A percentile compares a stretch with the other conserved stretches of the same genome.
These are phyloP conservation scores for Tuber melanosporum DNA, from an alignment of 495 filamentous ascomycete genomes.

Conservation along the genomic window DNA sequence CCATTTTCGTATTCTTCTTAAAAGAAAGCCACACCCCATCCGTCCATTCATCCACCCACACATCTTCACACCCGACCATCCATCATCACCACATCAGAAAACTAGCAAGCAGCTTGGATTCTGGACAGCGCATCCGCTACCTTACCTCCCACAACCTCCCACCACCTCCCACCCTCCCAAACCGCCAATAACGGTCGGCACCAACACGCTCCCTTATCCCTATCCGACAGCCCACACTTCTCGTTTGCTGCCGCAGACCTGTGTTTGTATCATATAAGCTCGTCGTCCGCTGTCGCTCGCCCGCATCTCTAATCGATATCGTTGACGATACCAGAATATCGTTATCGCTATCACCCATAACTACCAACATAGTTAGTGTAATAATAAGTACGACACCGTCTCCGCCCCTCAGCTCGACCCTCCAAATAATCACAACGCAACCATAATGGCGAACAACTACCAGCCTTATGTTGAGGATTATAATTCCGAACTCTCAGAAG, in stretches of 20 bases:
- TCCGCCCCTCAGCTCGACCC: slow-evolving; percentile 9
- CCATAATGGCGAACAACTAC: slow-evolving; percentile 10
- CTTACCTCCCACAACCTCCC: slow-evolving; percentile 3
- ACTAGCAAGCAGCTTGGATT: background rate
- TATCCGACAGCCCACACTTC: slow-evolving; percentile 27
- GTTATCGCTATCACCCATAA: slow-evolving; percentile 23
- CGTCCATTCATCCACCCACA: slow-evolving; percentile 25
- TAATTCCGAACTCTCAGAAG: slow-evolving; percentile 40
- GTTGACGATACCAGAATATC: slow-evolving; percentile 36
- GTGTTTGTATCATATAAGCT: slow-evolving; percentile 30
- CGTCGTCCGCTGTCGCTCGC: slow-evolving; percentile 21
- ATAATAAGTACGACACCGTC: slow-evolving; percentile 27
- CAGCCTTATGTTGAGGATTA: slow-evolving; percentile 42
- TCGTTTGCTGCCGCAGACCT: slow-evolving; percentile 15
- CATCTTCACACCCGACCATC: slow-evolving; percentile 22
- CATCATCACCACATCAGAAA: background rate
- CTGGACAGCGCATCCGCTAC: slow-evolving; percentile 4
- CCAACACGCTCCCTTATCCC: slow-evolving; percentile 35
- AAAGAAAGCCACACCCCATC: slow-evolving; percentile 30
- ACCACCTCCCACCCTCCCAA: slow-evolving; percentile 24
- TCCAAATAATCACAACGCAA: slow-evolving; percentile 11
- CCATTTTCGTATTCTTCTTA: slow-evolving; percentile 19
- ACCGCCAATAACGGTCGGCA: slow-evolving; percentile 29
- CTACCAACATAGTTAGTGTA: slow-evolving; percentile 33
- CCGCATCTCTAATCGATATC: slow-evolving; percentile 38